phyloP scores from a whole-genome alignment of 768 basidiomycete genomes.

The Trametes sanguinea region DNA sequence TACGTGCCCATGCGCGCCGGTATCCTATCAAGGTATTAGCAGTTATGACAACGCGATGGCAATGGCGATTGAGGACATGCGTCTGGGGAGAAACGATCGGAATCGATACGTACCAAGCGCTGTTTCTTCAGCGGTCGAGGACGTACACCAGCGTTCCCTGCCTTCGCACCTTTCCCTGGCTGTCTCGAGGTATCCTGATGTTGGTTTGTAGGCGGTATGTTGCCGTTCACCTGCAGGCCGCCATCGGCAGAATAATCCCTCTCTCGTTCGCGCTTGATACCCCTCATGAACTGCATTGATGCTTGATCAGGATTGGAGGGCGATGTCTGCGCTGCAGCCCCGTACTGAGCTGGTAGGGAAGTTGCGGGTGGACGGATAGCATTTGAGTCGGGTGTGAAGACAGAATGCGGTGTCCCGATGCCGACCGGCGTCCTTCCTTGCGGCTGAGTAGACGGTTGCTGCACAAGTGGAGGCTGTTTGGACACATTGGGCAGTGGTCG shows the following conservation, averaged over 20 bases:
- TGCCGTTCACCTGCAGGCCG: slow-evolving; percentile 16
- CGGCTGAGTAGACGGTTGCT: slow-evolving; percentile 27
- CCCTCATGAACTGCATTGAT: slow-evolving; percentile 13
- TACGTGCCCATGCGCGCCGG: slow-evolving; percentile 63
- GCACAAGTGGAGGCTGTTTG: slow-evolving; percentile 15
- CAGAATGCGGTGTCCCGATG: slow-evolving; percentile 28
- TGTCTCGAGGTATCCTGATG: slow-evolving; percentile 4
- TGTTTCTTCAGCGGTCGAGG: slow-evolving; percentile 78
- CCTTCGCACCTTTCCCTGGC: slow-evolving; percentile 52
- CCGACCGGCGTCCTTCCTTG: slow-evolving; percentile 30
- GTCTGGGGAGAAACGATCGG: not conserved
- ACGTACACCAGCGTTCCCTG: slow-evolving; percentile 56
- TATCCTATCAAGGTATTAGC: slow-evolving; percentile 45
- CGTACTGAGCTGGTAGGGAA: slow-evolving; percentile 11
- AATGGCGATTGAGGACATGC: not conserved
- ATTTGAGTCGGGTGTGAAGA: slow-evolving; percentile 17
- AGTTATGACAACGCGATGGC: not conserved
- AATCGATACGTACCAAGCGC: slow-evolving; percentile 56
- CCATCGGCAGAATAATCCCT: not conserved
- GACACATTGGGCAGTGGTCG: slow-evolving; percentile 6
- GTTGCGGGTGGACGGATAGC: slow-evolving; percentile 3
- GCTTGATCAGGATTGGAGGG: not conserved
- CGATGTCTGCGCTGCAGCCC: slow-evolving; percentile 1
- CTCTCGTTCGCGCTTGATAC: slow-evolving; percentile 31
- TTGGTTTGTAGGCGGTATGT: slow-evolving; percentile 1